phyloP scores from a whole-genome alignment of 805 yeast genomes.

The Nakazawaea holstii region DNA sequence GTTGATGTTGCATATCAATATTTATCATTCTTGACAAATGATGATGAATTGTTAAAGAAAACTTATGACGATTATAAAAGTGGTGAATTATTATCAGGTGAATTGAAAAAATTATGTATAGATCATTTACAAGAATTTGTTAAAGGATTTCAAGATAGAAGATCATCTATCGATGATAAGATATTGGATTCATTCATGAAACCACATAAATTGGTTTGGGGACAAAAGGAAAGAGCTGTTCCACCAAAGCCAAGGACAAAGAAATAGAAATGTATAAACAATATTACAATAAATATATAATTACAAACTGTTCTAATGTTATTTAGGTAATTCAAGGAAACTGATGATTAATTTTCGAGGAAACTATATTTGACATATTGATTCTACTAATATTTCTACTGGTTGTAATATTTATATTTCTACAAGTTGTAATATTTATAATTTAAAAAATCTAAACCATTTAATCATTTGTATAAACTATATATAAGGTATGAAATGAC shows the following conservation, averaged over 20 bases:
- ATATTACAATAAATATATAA: background rate
- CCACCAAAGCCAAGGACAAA: conserved; percentile 48
- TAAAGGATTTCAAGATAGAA: conserved; percentile 72
- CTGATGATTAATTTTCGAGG: no score
- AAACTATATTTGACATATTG: no score
- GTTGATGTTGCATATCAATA: conserved; percentile 95
- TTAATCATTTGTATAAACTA: background rate
- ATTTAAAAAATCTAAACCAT: background rate
- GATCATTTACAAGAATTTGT: conserved; percentile 77
- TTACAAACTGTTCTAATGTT: no score
- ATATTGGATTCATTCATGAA: conserved; percentile 67
- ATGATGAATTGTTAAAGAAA: conserved; percentile 69
- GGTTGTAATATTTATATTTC: no score
- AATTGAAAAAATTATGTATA: conserved; percentile 84
- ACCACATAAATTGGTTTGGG: conserved; percentile 77
- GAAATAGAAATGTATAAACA: background rate
- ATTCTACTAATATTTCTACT: no score
- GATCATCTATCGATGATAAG: conserved; percentile 60
- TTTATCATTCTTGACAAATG: conserved; percentile 81
- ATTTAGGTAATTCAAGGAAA: no score
- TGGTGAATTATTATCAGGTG: conserved; percentile 88
- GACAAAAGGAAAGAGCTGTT: conserved; percentile 67
- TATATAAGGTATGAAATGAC: background rate
- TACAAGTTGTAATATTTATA: no score
- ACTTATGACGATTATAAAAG: conserved; percentile 60